Evolutionary conservation across 2,329 filamentous ascomycete species (phyloP).

Genomic region (Setomelanomma holmii): DNA sequence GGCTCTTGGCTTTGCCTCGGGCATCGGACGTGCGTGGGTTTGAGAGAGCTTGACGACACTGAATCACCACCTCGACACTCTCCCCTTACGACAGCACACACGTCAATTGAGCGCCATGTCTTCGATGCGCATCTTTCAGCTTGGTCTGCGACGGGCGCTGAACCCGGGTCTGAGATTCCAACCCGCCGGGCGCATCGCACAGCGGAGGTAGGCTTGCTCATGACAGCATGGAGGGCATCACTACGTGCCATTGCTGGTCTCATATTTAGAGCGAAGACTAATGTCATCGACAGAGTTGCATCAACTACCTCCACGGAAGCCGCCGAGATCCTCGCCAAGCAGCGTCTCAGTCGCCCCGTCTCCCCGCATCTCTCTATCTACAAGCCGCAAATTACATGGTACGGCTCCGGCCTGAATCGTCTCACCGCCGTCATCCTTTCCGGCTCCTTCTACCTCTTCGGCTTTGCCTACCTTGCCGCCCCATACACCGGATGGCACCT

Average conservation of each 20-base stretch:
- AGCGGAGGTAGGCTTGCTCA: slow-evolving; percentile 55
- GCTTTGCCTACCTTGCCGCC: slow-evolving; percentile 79
- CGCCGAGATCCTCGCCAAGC: slow-evolving; percentile 74
- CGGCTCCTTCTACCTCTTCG: slow-evolving; percentile 80
- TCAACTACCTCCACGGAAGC: slow-evolving; percentile 61
- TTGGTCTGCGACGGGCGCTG: slow-evolving; percentile 51
- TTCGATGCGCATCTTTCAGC: slow-evolving; percentile 56
- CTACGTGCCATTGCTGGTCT: neutral
- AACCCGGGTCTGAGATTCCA: slow-evolving; percentile 52
- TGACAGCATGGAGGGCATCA: slow-evolving; percentile 20
- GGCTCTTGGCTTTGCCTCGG: slow-evolving; percentile 30
- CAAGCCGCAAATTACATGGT: slow-evolving; percentile 85
- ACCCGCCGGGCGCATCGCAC: slow-evolving; percentile 50
- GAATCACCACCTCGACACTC: slow-evolving; percentile 39
- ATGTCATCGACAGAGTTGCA: slow-evolving; percentile 48
- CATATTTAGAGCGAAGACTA: slow-evolving; percentile 2
- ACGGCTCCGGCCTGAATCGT: slow-evolving; percentile 77
- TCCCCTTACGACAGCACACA: slow-evolving; percentile 23
- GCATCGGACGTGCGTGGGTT: slow-evolving; percentile 28
- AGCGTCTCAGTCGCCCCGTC: slow-evolving; percentile 82
- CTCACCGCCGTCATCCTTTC: slow-evolving; percentile 80
- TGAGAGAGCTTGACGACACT: slow-evolving; percentile 28
- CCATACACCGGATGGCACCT: slow-evolving; percentile 77
- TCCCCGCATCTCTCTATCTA: slow-evolving; percentile 88
- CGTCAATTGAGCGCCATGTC: slow-evolving; percentile 36